Percentiles rank a stretch among this genome's conserved stretches.
phyloP scores from a whole-genome alignment of 2,329 filamentous ascomycete species.

The Podosphaera xanthii region DNA sequence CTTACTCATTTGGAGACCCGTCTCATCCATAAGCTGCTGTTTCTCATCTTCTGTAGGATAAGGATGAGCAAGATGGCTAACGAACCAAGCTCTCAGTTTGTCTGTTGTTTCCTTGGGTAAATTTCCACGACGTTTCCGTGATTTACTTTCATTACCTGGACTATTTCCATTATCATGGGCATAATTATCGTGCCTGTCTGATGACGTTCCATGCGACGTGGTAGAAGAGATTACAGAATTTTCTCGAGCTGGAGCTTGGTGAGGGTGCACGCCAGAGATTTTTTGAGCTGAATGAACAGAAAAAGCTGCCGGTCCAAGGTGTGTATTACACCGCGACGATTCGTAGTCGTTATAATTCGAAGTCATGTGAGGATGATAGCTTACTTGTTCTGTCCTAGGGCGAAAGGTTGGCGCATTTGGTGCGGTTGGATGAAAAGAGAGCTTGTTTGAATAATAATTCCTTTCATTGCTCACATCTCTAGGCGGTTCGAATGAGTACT shows the following conservation, averaged over 20 bases:
- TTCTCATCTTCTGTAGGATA: slow-evolving; percentile 82
- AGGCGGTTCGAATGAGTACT: neutral
- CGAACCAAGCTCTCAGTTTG: slow-evolving; percentile 58
- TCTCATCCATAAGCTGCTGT: slow-evolving; percentile 53
- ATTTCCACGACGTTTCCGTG: slow-evolving; percentile 50
- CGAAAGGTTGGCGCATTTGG: neutral
- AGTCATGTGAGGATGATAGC: neutral
- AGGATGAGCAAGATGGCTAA: slow-evolving; percentile 53
- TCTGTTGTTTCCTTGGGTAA: slow-evolving; percentile 79
- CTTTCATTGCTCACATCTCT: neutral
- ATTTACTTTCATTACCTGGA: slow-evolving; percentile 7
- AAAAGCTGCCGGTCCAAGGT: neutral
- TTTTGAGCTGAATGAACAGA: neutral
- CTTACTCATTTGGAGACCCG: slow-evolving; percentile 57
- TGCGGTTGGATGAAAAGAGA: neutral
- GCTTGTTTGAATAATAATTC: neutral
- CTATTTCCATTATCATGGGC: neutral
- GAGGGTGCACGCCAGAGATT: neutral
- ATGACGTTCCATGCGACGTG: neutral
- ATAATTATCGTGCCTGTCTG: neutral
- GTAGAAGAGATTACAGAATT: neutral
- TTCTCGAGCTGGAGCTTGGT: neutral
- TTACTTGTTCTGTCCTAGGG: neutral
- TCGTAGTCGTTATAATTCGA: neutral
- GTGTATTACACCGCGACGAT: neutral